Conservation (phyloP, 1,284 basidiomycete genomes). For the Sutorius eximius region DNA sequence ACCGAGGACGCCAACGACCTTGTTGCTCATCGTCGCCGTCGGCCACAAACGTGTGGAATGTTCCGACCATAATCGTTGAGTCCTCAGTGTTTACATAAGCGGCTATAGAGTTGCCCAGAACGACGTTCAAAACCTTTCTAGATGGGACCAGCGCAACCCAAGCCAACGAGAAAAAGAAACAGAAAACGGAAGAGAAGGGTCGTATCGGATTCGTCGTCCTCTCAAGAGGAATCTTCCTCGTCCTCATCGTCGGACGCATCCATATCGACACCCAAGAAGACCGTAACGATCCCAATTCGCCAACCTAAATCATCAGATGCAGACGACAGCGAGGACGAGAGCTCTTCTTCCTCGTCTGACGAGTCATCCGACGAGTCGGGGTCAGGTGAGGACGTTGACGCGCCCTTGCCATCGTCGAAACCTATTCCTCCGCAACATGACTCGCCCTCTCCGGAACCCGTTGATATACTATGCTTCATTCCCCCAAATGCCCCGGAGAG, state of each 20-base stretch:
- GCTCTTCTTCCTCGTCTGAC: slow-evolving; percentile 34
- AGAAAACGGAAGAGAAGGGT: slow-evolving; percentile 56
- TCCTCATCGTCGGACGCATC: slow-evolving; percentile 25
- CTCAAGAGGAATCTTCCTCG: slow-evolving; percentile 37
- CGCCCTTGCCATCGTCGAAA: slow-evolving; percentile 6
- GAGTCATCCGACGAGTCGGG: slow-evolving; percentile 10
- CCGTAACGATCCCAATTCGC: slow-evolving; percentile 7
- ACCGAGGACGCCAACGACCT: slow-evolving; percentile 31
- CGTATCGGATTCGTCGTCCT: slow-evolving; percentile 45
- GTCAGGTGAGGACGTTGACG: slow-evolving; percentile 18
- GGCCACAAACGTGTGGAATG: background rate
- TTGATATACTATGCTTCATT: slow-evolving; percentile 53
- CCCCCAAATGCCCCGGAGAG: slow-evolving; percentile 38
- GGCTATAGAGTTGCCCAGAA: no score
- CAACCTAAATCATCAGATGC: slow-evolving; percentile 3
- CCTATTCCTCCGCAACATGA: slow-evolving; percentile 17
- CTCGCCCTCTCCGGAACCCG: slow-evolving; percentile 51
- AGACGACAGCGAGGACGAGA: slow-evolving; percentile 8
- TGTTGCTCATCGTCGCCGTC: slow-evolving; percentile 24
- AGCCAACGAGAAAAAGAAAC: slow-evolving; percentile 43
- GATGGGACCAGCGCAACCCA: slow-evolving; percentile 33
- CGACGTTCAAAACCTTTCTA: background rate
- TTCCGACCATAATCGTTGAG: background rate
- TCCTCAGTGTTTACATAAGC: background rate
- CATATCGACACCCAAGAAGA: slow-evolving; percentile 9